Conservation (phyloP, 192 early-diverging fungal species). For the Coemansia aciculifera region DNA sequence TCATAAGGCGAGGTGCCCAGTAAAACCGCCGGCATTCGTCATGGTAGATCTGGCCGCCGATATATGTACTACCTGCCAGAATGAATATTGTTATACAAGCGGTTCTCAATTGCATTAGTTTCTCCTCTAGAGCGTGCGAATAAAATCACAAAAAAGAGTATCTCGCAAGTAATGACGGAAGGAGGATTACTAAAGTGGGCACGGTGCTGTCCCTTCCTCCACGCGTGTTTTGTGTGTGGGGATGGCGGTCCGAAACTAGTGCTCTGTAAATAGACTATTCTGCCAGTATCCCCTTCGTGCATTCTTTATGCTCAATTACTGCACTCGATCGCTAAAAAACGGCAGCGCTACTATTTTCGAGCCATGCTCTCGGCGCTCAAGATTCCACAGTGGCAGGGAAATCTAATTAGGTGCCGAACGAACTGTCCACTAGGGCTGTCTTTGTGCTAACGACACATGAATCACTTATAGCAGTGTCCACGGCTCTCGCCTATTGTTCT, state of each 20-base stretch:
- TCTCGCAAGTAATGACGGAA: background rate
- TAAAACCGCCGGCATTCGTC: constrained; percentile 51
- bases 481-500: background rate
- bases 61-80: constrained; percentile 4
- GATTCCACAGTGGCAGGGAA: background rate
- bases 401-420: background rate
- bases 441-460: background rate
- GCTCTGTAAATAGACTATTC: background rate
- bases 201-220: background rate
- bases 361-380: background rate
- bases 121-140: background rate
- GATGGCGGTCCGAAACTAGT: background rate
- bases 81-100: background rate
- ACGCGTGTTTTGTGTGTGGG: background rate
- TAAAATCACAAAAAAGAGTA: background rate
- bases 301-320: background rate
- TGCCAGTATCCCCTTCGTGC: background rate
- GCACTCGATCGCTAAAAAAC: background rate
- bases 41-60: constrained; percentile 39
- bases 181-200: background rate
- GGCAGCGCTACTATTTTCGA: background rate
- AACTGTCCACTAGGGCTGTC: background rate
- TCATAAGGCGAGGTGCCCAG: constrained; percentile 54
- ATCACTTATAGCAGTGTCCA: background rate
- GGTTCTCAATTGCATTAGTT: constrained; percentile 3